phyloP scores from a whole-genome alignment of 2,329 filamentous ascomycete genomes.

The Scedosporium apiospermum region DNA sequence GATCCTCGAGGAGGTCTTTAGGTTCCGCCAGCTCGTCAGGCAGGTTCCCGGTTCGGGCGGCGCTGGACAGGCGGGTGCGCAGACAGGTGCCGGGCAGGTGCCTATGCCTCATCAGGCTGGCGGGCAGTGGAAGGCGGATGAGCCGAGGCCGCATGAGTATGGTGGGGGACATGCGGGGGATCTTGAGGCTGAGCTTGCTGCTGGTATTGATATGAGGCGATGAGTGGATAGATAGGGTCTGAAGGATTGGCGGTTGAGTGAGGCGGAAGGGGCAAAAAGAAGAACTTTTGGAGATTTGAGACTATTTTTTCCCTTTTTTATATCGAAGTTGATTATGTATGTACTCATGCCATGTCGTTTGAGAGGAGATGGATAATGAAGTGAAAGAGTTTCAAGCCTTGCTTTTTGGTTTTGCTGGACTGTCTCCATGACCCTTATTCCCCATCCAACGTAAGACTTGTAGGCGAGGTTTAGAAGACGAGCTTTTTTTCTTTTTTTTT shows the following conservation, averaged over 20 bases:
- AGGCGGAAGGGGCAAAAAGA: neutral
- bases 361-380: too few relatives aligned
- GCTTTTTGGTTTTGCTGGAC: too few relatives aligned
- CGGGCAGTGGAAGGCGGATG: constrained; percentile 48
- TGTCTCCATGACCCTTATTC: too few relatives aligned
- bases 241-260: neutral
- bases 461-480: too few relatives aligned
- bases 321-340: neutral
- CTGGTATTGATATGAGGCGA: constrained; percentile 39
- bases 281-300: neutral
- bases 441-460: too few relatives aligned
- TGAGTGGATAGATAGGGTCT: constrained; percentile 4
- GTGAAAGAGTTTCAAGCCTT: too few relatives aligned
- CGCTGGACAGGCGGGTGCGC: constrained; percentile 25
- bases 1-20: constrained; percentile 89
- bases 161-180: constrained; percentile 31
- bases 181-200: constrained; percentile 50
- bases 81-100: constrained; percentile 31
- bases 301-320: neutral
- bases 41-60: constrained; percentile 33
- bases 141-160: constrained; percentile 52
- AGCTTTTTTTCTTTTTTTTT: too few relatives aligned
- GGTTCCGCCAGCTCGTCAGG: constrained; percentile 62
- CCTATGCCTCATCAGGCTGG: constrained; percentile 39
- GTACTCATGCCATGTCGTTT: too few relatives aligned